These are phyloP conservation scores for Podochytrium sp. DNA, from an alignment of 192 early-diverging fungal genomes.

Conservation along the genomic window DNA sequence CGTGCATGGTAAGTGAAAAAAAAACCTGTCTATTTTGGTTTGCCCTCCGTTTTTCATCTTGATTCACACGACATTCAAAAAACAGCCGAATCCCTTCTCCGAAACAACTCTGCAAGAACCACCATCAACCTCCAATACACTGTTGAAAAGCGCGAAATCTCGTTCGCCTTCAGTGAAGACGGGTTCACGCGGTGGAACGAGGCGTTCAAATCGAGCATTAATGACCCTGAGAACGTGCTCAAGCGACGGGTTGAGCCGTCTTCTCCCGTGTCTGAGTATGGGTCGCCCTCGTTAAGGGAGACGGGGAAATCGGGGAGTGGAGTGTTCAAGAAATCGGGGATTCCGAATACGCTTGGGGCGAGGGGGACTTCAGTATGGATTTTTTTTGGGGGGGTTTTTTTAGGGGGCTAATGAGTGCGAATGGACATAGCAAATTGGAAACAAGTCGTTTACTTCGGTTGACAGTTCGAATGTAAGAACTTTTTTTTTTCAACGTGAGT, in stretches of 20 bases:
- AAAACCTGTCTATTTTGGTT: not conserved
- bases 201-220: slow-evolving; percentile 24
- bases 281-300: not conserved
- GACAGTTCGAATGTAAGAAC: not conserved
- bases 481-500: not conserved
- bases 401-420: not conserved
- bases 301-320: slow-evolving; percentile 9
- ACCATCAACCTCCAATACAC: slow-evolving; percentile 20
- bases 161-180: slow-evolving; percentile 10
- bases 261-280: not conserved
- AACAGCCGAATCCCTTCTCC: not conserved
- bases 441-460: not conserved
- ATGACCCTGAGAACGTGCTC: slow-evolving; percentile 26
- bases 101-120: not conserved
- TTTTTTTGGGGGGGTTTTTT: not conserved
- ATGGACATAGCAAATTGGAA: not conserved
- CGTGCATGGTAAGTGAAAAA: not conserved
- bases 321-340: slow-evolving; percentile 10
- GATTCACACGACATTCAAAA: not conserved
- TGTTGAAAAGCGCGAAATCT: slow-evolving; percentile 20
- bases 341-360: not conserved
- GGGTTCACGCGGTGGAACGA: slow-evolving; percentile 4
- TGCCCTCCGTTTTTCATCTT: not conserved
- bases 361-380: not conserved
- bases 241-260: slow-evolving; percentile 10